Base-by-base conservation (phyloP, 495 filamentous ascomycete species). In the Margaritispora aquatica region DNA sequence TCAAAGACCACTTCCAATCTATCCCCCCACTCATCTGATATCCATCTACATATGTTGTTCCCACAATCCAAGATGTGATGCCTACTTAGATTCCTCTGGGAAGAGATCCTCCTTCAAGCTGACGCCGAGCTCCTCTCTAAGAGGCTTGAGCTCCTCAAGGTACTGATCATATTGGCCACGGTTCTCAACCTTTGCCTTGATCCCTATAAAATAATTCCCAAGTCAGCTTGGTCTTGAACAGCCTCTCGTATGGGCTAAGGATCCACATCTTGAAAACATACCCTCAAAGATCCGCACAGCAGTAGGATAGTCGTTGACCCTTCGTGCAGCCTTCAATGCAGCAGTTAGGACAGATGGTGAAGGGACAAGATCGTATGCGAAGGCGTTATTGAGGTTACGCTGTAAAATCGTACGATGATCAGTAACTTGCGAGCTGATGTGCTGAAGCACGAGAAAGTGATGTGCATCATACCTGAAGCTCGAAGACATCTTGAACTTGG, bases 161-260 rank as follows among this genome's bases (percentile, higher is more conserved):
- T 99, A 99, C 78, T 97, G 89, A 73, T 97, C 81, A 79, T 99
- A 99, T 80, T 99, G 94, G 65, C 85, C 83, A 74, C 88, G 85
- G 84, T 94, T 97, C 80, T 99, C 95, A 65, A 97, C 95, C 84
- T 99, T 99, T 77, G 90, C 90, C 78, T 96, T 96, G 84, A 99
- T 88, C 70, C 93, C 92, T 96, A 70, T 70, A 56, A 24, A 23
- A 23, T n/a, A 48, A 15, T 44, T 9, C 21, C 10, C 22, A n/a
- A 4, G 36, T 63, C 26, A 63, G 64, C 51, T 46, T 56, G 11
- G 47, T 54, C 21, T 24, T 22, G 3, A 22, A 20, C 13, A 54
- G 13, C 11, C 29, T 26, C 15, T 23, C 3, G 1, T 36, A 15
- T 22, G 21, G 19, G 2, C 52, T 5, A 41, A 41, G 13, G 9